Evolutionary conservation across 225 moss, liverwort and hornwort genomes (phyloP).

Genomic region (Climacium dendroides): DNA sequence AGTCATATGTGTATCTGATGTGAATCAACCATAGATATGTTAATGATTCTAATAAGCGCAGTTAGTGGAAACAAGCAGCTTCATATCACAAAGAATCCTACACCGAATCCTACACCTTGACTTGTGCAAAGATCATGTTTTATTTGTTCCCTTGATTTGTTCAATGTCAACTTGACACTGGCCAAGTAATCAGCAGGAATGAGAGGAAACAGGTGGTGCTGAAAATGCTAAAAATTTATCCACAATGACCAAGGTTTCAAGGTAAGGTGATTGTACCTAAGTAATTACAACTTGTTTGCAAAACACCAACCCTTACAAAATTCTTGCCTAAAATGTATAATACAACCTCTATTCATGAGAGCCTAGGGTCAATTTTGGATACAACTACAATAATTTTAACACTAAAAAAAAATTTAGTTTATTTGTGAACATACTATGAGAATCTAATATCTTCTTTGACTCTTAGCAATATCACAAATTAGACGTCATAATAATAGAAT

Average conservation of each 20-base stretch:
- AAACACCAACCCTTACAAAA: rapidly evolving
- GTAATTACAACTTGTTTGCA: too few relatives aligned
- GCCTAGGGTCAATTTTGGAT: not conserved
- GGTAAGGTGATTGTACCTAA: too few relatives aligned
- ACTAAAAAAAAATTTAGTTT: not conserved
- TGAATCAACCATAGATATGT: not conserved
- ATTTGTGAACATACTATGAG: not conserved
- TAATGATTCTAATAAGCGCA: not conserved
- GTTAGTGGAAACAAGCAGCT: not conserved
- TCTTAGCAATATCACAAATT: not conserved
- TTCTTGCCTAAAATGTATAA: too few relatives aligned
- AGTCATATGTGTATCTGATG: not conserved
- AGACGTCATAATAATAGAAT: not conserved
- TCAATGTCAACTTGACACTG: not conserved
- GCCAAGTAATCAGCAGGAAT: not conserved
- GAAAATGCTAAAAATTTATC: not conserved
- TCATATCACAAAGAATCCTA: not conserved
- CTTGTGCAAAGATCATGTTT: not conserved
- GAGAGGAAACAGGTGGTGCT: too few relatives aligned
- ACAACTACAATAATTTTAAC: not conserved
- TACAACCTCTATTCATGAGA: not conserved
- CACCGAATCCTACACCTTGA: not conserved
- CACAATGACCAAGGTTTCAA: not conserved
- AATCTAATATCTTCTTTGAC: not conserved
- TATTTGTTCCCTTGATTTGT: not conserved